Base-by-base conservation (phyloP, 768 basidiomycete species). In the Multifurca ochricompacta region DNA sequence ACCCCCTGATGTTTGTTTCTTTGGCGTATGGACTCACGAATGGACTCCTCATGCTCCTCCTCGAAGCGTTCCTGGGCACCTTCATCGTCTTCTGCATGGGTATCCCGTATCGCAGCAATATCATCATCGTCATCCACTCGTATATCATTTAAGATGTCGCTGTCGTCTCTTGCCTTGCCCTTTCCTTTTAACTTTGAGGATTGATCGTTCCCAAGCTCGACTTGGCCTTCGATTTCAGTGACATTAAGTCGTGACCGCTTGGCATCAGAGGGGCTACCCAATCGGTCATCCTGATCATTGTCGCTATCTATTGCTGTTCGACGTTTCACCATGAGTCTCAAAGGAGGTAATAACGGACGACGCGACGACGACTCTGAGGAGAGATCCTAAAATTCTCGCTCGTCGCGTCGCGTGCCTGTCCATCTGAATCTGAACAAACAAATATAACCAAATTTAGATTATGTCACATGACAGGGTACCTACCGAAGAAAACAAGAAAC, bases 41-140 rank as follows among this genome's bases (percentile, higher is more conserved):
- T 74, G 34, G 69, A 72, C 40, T 76, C 79, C 8, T 77, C 78
- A 50, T 84, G 72, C 44, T 80, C 74, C 53, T 77, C 74, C 58
- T 88, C 87, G 53, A 86, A 83, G 63, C 74, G 70, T 57, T 80
- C 77, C 51, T 87, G 84, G n/a, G 79, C 79, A 30, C 77, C 77
- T 52, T 81, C 78, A 47, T 75, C 69, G 9, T 64, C 62, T 16
- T 43, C 50, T 6, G 48, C 49, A 23, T 40, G 50, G 11, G 52
- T 27, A 25, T 58, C 54, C 35, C 55, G 49, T 49, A 58, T 57
- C 32, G 48, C 27, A 18, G 51, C 55, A 21, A 50, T 53, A 16
- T 64, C 66, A 0, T 52, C 63, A 13, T 64, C 62, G 14, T 62
- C 66, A 10, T 59, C 60, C 25, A 56, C 55, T 21, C 48, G 58